Evolutionary conservation across 2,329 filamentous ascomycete species (phyloP), one percentile per base, ranked within the genome.

Genomic region (Beauveria scarabaeidicola): DNA sequence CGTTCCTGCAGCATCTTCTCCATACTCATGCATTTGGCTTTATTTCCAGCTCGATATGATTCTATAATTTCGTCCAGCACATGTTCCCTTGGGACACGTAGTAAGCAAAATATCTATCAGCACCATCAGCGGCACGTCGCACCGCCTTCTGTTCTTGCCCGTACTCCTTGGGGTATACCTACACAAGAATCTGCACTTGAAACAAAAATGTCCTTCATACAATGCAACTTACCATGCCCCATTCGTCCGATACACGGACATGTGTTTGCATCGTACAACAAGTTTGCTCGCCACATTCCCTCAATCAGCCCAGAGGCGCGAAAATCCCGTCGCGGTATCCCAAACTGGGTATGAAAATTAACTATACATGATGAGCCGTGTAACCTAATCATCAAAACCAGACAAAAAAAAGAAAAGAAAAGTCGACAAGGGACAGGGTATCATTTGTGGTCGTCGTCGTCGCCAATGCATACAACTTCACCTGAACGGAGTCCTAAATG

Each of bases 401-500:
- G 9, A 40, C 6, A 46, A 36, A 36, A 41, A 52, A 56, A 43
- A 55, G 59, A 48, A 57, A 43, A 58, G 19, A 29, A 13, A n/a
- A 38, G 11, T 6, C 17, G 13, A 5, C 44, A 52, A 9, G 13
- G 29, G 40, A n/a, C 5, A 25, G 52, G 48, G 52, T 36, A n/a
- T 53, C 38, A 4, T 48, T 32, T 32, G 29, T 36, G 11, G 32
- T 36, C 17, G 29, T 43, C 43, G 21, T 47, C 25, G 41, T 25
- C 23, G 25, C 15, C 27, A 10, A 21, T 27, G 23, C 5, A 29
- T 29, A 19, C 36, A 19, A 38, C 15, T n/a, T 60, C 61, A 68
- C 55, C 66, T 61, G 50, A 69, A 68, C 3, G 62, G 57, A 9
- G 66, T 54, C 59, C 72, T 68, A 57, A 74, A 80, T 21, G 79